Evolutionary conservation across 1,284 basidiomycete genomes (phyloP).

Genomic region (Anthracocystis walkeri): DNA sequence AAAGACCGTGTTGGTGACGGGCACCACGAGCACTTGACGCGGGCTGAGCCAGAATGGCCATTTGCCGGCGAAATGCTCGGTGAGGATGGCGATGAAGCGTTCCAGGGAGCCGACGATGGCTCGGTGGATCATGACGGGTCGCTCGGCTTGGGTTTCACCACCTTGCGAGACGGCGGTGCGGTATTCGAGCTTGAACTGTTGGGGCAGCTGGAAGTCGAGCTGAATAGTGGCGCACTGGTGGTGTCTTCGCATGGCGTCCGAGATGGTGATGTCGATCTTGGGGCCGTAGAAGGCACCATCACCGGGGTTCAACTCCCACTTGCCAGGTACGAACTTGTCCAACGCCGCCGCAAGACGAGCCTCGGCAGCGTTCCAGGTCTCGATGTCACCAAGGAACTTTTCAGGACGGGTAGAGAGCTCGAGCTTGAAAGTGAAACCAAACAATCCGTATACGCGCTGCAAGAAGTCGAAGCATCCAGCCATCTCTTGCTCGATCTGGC

Average conservation of each 20-base stretch:
- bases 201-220: conserved; percentile 99
- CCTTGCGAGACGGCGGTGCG: conserved; percentile 73
- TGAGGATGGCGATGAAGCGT: conserved; percentile 96
- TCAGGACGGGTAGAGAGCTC: conserved; percentile 96
- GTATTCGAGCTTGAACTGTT: conserved; percentile 95
- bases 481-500: conserved; percentile 90
- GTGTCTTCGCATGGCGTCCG: conserved; percentile 87
- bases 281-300: conserved; percentile 82
- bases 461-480: conserved; percentile 91
- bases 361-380: conserved; percentile 91
- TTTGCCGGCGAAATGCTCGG: conserved; percentile 96
- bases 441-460: conserved; percentile 87
- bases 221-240: conserved; percentile 98
- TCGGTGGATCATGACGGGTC: conserved; percentile 98
- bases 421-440: conserved; percentile 95
- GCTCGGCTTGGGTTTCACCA: conserved; percentile 72
- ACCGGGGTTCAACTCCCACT: conserved; percentile 94
- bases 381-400: conserved; percentile 89
- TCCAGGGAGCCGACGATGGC: conserved; percentile 95
- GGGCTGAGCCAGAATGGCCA: conserved; percentile 99
- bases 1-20: conserved; percentile 86
- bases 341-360: conserved; percentile 87
- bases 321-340: conserved; percentile 86
- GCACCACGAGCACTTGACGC: conserved; percentile 92
- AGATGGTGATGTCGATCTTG: conserved; percentile 96